Conservation (phyloP, 805 yeast species). For the Ogataea zsoltii region DNA sequence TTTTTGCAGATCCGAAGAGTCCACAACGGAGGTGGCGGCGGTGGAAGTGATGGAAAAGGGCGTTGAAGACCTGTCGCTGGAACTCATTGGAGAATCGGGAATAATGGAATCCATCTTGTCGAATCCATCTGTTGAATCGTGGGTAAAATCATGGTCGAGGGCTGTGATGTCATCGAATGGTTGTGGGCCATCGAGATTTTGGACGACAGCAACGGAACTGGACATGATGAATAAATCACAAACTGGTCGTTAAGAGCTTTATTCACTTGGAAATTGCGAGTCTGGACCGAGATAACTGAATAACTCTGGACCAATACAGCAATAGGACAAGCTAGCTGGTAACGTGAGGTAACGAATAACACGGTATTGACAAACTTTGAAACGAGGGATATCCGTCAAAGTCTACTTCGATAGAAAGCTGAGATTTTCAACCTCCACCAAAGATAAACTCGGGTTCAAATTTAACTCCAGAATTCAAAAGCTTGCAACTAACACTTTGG, state of each 20-base stretch:
- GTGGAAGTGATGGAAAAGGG: constrained; percentile 43
- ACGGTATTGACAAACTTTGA: constrained; percentile 27
- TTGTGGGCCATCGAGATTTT: constrained; percentile 10
- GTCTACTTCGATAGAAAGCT: constrained; percentile 15
- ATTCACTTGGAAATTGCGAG: not conserved
- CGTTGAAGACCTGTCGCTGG: constrained; percentile 38
- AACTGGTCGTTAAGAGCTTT: constrained; percentile 28
- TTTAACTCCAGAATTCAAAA: constrained; percentile 30
- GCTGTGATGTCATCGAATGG: constrained; percentile 4
- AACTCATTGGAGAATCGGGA: constrained; percentile 34
- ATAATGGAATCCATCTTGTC: constrained; percentile 17
- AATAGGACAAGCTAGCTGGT: constrained; percentile 18
- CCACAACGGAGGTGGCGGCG: constrained; percentile 31
- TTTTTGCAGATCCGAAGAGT: constrained; percentile 21
- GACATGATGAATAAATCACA: constrained; percentile 19
- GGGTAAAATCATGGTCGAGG: not conserved
- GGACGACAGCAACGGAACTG: constrained; percentile 11
- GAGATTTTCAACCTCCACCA: constrained; percentile 1
- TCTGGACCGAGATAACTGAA: constrained; percentile 14
- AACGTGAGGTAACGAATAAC: constrained; percentile 24
- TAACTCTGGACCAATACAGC: constrained; percentile 10
- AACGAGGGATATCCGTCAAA: constrained; percentile 40
- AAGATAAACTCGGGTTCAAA: constrained; percentile 28
- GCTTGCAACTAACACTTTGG: constrained; percentile 20
- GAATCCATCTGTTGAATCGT: constrained; percentile 2